Evolutionary conservation across 225 moss, liverwort and hornwort species (phyloP).

Genomic region (Sphagnum tenellum): DNA sequence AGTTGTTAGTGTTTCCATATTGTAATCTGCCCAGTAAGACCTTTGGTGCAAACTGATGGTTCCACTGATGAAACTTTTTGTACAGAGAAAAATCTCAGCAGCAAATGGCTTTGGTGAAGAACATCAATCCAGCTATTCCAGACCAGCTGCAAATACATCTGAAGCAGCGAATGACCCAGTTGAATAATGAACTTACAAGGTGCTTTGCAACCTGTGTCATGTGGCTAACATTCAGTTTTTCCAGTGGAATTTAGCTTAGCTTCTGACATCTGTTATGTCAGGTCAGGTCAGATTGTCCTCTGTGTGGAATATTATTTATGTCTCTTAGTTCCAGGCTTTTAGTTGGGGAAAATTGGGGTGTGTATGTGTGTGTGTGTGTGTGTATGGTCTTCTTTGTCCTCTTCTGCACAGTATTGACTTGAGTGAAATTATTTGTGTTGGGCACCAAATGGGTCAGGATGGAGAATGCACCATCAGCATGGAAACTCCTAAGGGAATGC

Average conservation of each 20-base stretch:
- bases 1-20: background rate
- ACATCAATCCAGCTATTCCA: conserved; percentile 21
- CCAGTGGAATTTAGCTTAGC: background rate
- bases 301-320: too few species aligned
- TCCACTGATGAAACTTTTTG: background rate
- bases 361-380: too few species aligned
- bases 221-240: background rate
- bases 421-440: background rate
- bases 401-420: background rate
- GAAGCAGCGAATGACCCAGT: conserved; percentile 31
- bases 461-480: conserved; percentile 76
- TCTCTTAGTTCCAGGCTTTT: too few species aligned
- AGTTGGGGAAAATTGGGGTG: too few species aligned
- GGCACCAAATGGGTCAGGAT: conserved; percentile 27
- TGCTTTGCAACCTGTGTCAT: background rate
- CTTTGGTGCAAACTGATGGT: background rate
- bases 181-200: conserved; percentile 24
- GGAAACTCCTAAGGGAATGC: conserved; percentile 58
- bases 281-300: too few species aligned
- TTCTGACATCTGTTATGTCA: too few species aligned
- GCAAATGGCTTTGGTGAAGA: conserved; percentile 28
- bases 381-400: background rate
- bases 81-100: conserved; percentile 27
- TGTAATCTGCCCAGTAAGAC: background rate
- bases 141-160: conserved; percentile 23